phyloP scores from a whole-genome alignment of 768 basidiomycete genomes.

The Phlebiopsis flavidoalba region DNA sequence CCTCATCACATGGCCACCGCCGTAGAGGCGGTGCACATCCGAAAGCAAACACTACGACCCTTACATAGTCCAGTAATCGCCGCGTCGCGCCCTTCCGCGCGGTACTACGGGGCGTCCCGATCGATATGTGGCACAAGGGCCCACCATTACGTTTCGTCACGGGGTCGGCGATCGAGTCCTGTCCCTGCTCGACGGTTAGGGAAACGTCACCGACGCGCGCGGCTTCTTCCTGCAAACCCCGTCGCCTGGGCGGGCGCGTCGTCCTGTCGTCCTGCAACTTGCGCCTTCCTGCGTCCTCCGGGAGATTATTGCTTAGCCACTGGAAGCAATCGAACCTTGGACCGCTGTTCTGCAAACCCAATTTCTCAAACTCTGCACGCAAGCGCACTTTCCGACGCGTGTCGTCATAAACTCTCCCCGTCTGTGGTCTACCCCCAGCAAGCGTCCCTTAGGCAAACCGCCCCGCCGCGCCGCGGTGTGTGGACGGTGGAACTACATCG shows the following conservation, averaged over 20 bases:
- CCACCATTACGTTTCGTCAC: background rate
- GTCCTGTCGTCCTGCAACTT: no score
- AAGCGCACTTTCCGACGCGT: no score
- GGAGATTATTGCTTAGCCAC: no score
- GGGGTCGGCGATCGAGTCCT: background rate
- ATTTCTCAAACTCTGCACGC: no score
- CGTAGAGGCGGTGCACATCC: background rate
- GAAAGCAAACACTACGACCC: background rate
- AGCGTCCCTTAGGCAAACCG: no score
- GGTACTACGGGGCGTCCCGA: background rate
- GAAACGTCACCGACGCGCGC: background rate
- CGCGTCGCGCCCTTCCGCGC: slow-evolving; percentile 2
- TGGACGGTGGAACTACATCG: slow-evolving; percentile 8
- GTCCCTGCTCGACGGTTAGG: background rate
- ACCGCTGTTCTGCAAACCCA: no score
- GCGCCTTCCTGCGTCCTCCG: no score
- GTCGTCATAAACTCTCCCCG: no score
- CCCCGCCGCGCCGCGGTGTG: background rate
- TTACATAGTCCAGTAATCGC: background rate
- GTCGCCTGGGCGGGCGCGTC: no score
- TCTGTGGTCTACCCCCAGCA: no score
- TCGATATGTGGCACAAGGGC: slow-evolving; percentile 2
- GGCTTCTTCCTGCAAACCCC: no score
- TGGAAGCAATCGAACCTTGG: no score
- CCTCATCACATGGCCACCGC: background rate